Evolutionary conservation across 2,329 filamentous ascomycete genomes (phyloP), one percentile per base, ranked within the genome.

Genomic region (Coniochaeta sp.): DNA sequence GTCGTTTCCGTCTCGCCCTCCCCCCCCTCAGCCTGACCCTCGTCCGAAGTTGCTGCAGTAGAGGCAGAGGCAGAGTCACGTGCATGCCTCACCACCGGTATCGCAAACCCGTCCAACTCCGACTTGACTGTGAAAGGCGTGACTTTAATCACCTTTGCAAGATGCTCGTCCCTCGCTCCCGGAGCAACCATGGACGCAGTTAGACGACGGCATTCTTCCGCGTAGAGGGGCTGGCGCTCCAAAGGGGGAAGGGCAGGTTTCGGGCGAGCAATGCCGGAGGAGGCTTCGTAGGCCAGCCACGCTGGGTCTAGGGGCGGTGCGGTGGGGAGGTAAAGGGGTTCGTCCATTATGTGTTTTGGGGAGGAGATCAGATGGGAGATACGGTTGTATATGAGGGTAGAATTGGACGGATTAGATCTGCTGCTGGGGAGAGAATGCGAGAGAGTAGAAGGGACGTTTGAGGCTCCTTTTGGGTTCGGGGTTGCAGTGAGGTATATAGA

Each of bases 191-290:
- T 67, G 10, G 56, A 54, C 2, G 62, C 58, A 35, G 70, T 68
- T 18, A 67, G 62, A 6, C 61, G 61, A 40, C 69, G 68, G 54
- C 74, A 73, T 32, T 70, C 64, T 30, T 63, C 57, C 2, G 68
- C 71, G 57, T 76, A 77, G 40, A 63, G 46, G 8, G 64, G 61
- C 54, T 75, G 73, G 42, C 67, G 66, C 26, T 65, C 63, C 20
- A 67, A 46, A 5, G 60, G 57, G 16, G 65, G 55, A 28, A 62
- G 53, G 16, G 46, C 49, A 6, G 59, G 60, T 30, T 63, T 62
- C n/a, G 62, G 61, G 5, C 53, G 52, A 4, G 59, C 58, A 22
- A 67, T 57, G 45, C 61, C 60, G 13, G 58, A 54, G 12, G 63
- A 57, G 26, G 64, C 53, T 55, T 75, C 71, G 56, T 68, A 64